Conservation (phyloP, 805 yeast genomes). For the Kurtzmaniella cleridarum region DNA sequence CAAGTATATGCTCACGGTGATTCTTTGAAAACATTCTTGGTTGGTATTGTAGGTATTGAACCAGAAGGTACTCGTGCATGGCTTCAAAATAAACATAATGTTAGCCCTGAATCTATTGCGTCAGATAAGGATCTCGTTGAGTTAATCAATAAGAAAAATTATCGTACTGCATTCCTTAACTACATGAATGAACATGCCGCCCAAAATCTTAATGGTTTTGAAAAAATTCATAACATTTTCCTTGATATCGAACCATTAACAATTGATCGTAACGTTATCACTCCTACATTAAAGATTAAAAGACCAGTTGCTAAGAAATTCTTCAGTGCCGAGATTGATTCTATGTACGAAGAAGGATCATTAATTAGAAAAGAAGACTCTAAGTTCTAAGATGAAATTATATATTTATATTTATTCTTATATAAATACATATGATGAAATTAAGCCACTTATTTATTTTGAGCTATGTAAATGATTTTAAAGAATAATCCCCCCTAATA, state of each 20-base stretch:
- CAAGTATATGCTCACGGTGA: slow-evolving; percentile 66
- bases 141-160: slow-evolving; percentile 17
- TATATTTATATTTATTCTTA: neutral
- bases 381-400: slow-evolving; percentile 13
- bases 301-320: slow-evolving; percentile 31
- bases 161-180: slow-evolving; percentile 16
- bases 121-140: slow-evolving; percentile 13
- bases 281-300: slow-evolving; percentile 40
- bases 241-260: slow-evolving; percentile 36
- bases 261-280: slow-evolving; percentile 31
- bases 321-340: slow-evolving; percentile 20
- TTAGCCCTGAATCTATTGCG: slow-evolving; percentile 4
- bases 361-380: slow-evolving; percentile 11
- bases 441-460: neutral
- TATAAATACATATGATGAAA: neutral
- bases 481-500: slow-evolving; percentile 1
- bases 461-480: neutral
- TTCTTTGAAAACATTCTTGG: slow-evolving; percentile 48
- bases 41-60: slow-evolving; percentile 61
- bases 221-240: slow-evolving; percentile 32
- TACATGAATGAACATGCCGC: slow-evolving; percentile 20
- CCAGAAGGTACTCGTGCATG: slow-evolving; percentile 22
- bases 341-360: slow-evolving; percentile 34
- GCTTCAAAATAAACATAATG: slow-evolving; percentile 11
- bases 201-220: slow-evolving; percentile 27